Conservation (phyloP, 345 rosid species). For the Lepidium didymum region DNA sequence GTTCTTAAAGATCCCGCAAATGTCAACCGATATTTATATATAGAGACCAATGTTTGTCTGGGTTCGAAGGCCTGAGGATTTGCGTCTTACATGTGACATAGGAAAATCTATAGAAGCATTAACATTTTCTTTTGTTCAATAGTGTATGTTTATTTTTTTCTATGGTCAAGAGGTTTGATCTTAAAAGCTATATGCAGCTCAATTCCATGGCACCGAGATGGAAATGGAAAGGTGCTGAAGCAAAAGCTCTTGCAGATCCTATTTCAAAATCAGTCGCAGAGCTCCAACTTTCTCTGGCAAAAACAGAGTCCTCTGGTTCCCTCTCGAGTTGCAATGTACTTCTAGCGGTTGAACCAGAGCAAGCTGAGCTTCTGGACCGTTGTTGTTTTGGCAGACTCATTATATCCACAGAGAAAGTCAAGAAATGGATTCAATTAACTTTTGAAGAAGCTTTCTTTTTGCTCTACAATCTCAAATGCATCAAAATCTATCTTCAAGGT, state of each 20-base stretch:
- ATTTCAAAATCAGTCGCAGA: conserved; percentile 51
- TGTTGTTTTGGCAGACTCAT: conserved; percentile 65
- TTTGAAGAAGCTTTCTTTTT: conserved; percentile 82
- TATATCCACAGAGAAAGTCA: conserved; percentile 47
- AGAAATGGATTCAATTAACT: conserved; percentile 64
- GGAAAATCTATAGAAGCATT: not conserved
- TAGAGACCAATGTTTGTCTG: no score
- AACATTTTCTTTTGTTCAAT: not conserved
- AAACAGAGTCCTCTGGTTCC: conserved; percentile 35
- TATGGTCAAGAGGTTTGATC: conserved; percentile 2
- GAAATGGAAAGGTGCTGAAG: conserved; percentile 73
- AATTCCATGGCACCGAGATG: conserved; percentile 64
- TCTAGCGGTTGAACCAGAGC: conserved; percentile 43
- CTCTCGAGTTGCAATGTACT: conserved; percentile 52
- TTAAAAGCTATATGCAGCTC: not conserved
- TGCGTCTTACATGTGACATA: no score
- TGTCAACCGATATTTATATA: no score
- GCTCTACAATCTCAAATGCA: conserved; percentile 50
- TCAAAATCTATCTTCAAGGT: conserved; percentile 37
- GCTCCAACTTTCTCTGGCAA: conserved; percentile 47
- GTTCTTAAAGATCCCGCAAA: no score
- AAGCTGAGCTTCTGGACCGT: conserved; percentile 50
- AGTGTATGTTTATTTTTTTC: not conserved
- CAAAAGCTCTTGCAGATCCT: conserved; percentile 68
- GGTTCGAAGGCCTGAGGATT: no score